Percentiles rank a stretch among this genome's conserved stretches.
Conservation (phyloP, 2,329 filamentous ascomycete genomes). For the Penicillium sp. region DNA sequence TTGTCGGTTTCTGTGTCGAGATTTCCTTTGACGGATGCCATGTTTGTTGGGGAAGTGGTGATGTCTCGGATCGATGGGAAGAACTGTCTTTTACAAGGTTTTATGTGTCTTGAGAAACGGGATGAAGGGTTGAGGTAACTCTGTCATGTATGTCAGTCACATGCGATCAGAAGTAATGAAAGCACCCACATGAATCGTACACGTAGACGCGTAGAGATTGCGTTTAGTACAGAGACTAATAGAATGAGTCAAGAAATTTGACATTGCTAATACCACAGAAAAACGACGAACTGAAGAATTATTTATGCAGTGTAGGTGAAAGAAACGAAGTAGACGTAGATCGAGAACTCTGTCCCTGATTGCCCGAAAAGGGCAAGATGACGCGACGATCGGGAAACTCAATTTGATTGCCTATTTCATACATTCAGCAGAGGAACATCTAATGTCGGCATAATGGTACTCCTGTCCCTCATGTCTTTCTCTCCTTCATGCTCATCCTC, state of each 20-base stretch:
- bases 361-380: conserved; percentile 8
- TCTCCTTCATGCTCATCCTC: background rate
- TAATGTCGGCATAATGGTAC: background rate
- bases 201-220: background rate
- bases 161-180: no score
- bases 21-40: background rate
- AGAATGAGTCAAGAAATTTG: background rate
- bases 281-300: background rate
- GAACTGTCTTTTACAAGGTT: background rate
- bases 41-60: background rate
- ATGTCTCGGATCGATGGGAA: background rate
- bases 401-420: conserved; percentile 2
- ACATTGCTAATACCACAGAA: background rate
- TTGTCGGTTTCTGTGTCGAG: conserved; percentile 10
- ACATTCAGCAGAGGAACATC: background rate
- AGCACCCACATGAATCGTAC: background rate
- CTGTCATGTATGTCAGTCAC: background rate
- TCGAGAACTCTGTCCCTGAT: background rate
- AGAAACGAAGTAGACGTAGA: background rate
- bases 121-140: background rate
- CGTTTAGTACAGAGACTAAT: background rate
- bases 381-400: conserved; percentile 16
- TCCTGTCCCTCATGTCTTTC: background rate
- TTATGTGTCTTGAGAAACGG: background rate
- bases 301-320: background rate